A percentile compares a stretch with the other conserved stretches of the same genome.
Evolutionary conservation across 106 monocot genomes (phyloP).

Genomic region (Vanilla planifolia): DNA sequence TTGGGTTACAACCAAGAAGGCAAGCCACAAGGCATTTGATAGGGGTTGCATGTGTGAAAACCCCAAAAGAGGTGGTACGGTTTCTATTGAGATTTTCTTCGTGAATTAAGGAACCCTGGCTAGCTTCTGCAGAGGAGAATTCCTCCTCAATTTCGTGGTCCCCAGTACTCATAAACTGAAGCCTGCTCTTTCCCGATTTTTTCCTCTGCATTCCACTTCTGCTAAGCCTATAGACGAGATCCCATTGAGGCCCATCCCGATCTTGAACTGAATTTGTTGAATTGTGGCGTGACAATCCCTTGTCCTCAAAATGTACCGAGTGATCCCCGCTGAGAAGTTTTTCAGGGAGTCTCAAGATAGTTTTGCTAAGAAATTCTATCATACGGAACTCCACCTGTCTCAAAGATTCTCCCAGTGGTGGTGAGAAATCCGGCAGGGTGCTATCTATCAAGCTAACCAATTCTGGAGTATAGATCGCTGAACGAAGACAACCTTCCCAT

Average conservation of each 20-base stretch:
- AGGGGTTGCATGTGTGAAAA: constrained; percentile 82
- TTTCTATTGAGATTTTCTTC: constrained; percentile 8
- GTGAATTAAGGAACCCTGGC: constrained; percentile 18
- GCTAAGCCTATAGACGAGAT: constrained; percentile 44
- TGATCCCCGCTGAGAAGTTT: constrained; percentile 22
- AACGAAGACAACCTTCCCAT: constrained; percentile 69
- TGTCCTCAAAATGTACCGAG: constrained; percentile 37
- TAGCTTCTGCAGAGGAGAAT: constrained; percentile 40
- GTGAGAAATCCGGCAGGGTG: constrained; percentile 57
- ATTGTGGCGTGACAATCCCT: constrained; percentile 47
- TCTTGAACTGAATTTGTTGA: constrained; percentile 59
- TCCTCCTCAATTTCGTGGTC: constrained; percentile 81
- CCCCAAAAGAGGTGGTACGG: constrained; percentile 36
- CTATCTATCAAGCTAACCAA: constrained; percentile 43
- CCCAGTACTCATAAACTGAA: constrained; percentile 78
- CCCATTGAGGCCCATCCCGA: constrained; percentile 48
- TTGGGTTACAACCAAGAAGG: constrained; percentile 54
- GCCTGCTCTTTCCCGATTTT: constrained; percentile 91
- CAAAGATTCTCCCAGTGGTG: constrained; percentile 77
- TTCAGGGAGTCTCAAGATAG: constrained; percentile 42
- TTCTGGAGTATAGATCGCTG: constrained; percentile 61
- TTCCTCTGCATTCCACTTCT: constrained; percentile 57
- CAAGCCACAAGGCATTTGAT: constrained; percentile 84
- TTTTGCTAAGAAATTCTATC: constrained; percentile 59
- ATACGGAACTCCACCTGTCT: constrained; percentile 76